Evolutionary conservation across 495 filamentous ascomycete species (phyloP).

Genomic region (Astrothelium subdiscretum): DNA sequence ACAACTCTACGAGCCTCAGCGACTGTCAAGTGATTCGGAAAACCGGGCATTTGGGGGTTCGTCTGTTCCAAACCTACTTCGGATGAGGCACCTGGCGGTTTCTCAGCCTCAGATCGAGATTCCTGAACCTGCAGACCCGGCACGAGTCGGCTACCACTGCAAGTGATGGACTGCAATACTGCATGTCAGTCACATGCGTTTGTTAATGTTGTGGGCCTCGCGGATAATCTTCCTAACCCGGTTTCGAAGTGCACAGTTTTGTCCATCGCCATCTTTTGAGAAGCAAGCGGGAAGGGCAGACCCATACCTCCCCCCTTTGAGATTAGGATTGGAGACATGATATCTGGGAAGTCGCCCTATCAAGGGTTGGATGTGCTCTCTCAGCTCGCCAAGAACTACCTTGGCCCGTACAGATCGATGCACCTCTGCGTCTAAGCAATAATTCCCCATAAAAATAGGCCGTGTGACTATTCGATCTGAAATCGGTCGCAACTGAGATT

Average conservation of each 20-base stretch:
- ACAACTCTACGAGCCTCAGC: too few species aligned
- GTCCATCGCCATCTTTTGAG: not conserved
- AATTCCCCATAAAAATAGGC: constrained; percentile 5
- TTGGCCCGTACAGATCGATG: constrained; percentile 3
- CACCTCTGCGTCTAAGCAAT: constrained; percentile 1
- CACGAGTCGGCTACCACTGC: too few species aligned
- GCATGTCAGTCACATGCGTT: not conserved
- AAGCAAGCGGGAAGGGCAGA: not conserved
- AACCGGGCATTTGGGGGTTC: too few species aligned
- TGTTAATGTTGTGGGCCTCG: constrained; percentile 3
- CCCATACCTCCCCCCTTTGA: not conserved
- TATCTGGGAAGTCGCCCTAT: not conserved
- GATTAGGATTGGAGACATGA: not conserved
- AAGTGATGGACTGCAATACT: too few species aligned
- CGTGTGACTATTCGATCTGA: constrained; percentile 2
- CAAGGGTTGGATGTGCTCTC: constrained; percentile 3
- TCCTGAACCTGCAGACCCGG: too few species aligned
- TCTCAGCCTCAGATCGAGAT: too few species aligned
- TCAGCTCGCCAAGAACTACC: constrained; percentile 1
- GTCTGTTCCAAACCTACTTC: too few species aligned
- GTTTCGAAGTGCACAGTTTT: not conserved
- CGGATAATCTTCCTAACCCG: constrained; percentile 2
- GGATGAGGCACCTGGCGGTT: too few species aligned
- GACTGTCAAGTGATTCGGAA: too few species aligned
- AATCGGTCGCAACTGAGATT: not conserved